phyloP scores from a whole-genome alignment of 495 filamentous ascomycete genomes.

The Achaetomiella virescens region DNA sequence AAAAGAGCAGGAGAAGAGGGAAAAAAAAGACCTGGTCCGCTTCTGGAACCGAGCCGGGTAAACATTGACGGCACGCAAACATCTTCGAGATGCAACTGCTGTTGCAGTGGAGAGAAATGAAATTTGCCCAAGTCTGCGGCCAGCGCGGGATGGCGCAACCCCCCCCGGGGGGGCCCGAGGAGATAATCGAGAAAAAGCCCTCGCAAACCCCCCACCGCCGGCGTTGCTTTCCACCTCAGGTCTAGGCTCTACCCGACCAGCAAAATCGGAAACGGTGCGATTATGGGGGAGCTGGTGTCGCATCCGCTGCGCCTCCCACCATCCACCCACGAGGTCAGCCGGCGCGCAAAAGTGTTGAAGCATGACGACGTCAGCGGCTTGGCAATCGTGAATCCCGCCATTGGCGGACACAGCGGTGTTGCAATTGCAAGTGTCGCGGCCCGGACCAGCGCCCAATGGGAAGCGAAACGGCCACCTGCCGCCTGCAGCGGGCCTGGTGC shows the following conservation, averaged over 20 bases:
- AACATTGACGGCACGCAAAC: too few relatives aligned
- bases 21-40: neutral
- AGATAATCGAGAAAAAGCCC: neutral
- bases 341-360: neutral
- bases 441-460: slow-evolving; percentile 2
- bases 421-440: neutral
- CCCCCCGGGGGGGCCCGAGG: too few relatives aligned
- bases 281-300: neutral
- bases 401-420: slow-evolving; percentile 4
- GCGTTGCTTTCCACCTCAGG: neutral
- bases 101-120: too few relatives aligned
- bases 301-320: neutral
- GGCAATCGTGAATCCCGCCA: slow-evolving; percentile 10
- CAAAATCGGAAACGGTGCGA: neutral
- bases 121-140: too few relatives aligned
- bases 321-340: neutral
- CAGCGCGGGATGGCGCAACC: too few relatives aligned
- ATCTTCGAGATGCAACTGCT: too few relatives aligned
- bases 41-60: too few relatives aligned
- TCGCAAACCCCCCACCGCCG: neutral
- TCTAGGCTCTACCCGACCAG: neutral
- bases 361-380: slow-evolving; percentile 22
- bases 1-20: neutral
- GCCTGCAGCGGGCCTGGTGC: slow-evolving; percentile 3
- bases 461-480: neutral